These are phyloP conservation scores for Calamus simplicifolius DNA, from an alignment of 176 grass and related monocot genomes.

Conservation along the genomic window DNA sequence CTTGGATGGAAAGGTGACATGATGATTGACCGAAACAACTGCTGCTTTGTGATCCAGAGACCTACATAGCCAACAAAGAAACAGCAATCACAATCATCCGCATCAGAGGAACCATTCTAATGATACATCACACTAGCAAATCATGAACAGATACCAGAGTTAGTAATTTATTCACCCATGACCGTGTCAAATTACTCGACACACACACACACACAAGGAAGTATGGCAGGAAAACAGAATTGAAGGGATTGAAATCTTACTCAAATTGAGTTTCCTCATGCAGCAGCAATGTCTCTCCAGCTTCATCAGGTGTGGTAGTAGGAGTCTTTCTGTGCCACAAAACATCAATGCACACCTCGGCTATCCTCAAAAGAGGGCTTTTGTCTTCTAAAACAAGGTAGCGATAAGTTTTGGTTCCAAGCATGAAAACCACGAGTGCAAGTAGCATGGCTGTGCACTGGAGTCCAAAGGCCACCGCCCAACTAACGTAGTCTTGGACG, in stretches of 20 bases:
- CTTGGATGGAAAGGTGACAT: neutral
- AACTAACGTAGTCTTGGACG: constrained; percentile 2
- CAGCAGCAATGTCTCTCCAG: neutral
- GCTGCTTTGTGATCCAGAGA: neutral
- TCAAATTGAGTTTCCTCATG: neutral
- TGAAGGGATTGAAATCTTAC: neutral
- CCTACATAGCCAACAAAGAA: neutral
- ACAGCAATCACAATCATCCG: too few species aligned
- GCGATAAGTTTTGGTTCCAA: constrained; percentile 9
- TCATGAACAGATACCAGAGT: neutral
- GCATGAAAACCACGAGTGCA: neutral
- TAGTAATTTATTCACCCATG: neutral
- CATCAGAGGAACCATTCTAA: too few species aligned
- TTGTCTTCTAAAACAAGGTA: neutral
- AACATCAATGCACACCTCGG: neutral
- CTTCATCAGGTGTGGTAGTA: neutral
- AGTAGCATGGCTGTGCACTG: neutral
- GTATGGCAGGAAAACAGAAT: too few species aligned
- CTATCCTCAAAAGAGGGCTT: constrained; percentile 1
- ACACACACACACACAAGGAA: too few species aligned
- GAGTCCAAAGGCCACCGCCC: neutral
- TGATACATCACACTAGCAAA: neutral
- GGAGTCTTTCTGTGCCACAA: neutral
- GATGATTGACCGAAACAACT: neutral
- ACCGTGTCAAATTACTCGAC: too few species aligned